Evolutionary conservation across 2,329 filamentous ascomycete genomes (phyloP).

Genomic region (Hymenoscyphus repandus): DNA sequence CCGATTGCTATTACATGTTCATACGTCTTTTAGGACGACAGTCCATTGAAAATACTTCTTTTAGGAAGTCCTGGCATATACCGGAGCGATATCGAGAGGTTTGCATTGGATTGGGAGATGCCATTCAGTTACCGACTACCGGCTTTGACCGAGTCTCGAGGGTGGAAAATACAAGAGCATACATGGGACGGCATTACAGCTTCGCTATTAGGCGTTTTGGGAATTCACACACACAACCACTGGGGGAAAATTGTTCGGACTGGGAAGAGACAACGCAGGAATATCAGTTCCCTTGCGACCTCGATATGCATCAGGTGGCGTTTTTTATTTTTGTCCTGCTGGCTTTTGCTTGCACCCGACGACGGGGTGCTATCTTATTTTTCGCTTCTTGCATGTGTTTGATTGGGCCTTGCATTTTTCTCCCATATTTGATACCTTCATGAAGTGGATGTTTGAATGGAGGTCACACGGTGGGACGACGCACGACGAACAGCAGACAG

Average conservation of each 20-base stretch:
- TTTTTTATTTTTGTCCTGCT: background rate
- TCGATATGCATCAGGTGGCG: conserved; percentile 2
- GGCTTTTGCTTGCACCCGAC: background rate
- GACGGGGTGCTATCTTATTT: background rate
- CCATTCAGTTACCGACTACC: background rate
- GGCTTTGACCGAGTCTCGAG: background rate
- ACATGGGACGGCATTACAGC: background rate
- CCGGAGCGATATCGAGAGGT: background rate
- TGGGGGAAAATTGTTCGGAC: background rate
- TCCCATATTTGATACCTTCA: no score
- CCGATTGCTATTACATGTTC: conserved; percentile 1
- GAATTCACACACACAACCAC: background rate
- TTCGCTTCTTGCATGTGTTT: no score
- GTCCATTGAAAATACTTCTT: background rate
- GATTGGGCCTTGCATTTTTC: no score
- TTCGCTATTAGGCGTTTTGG: conserved; percentile 10
- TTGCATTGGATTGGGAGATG: background rate
- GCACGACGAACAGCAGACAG: no score
- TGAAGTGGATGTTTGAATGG: no score
- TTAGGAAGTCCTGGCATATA: conserved; percentile 1
- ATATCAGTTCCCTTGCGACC: background rate
- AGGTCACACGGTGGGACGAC: no score
- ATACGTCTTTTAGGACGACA: background rate
- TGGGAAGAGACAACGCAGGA: background rate
- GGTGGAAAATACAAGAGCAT: background rate